Evolutionary conservation across 2,329 filamentous ascomycete genomes (phyloP), one percentile per base, ranked within the genome.

Genomic region (Claviceps arundinis): DNA sequence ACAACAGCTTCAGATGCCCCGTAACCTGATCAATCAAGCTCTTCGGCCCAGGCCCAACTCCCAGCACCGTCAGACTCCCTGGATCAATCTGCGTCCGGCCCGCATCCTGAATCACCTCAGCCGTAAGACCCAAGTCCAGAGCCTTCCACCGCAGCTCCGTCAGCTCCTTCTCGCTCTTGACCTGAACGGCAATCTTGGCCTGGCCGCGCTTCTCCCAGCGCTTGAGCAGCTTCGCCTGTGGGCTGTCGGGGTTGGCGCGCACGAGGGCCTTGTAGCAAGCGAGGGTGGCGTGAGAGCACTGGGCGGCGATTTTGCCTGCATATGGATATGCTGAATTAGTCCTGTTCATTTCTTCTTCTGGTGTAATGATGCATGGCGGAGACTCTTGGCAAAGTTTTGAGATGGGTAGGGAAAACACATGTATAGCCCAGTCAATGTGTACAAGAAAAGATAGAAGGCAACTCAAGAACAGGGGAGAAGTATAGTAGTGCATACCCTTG

Each of bases 31-130:
- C 89, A 48, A 98, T 83, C 52, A 90, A 73, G 61, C 87, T 90
- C 74, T 85, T 90, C 0, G 91, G 91, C 26, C 85, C 91, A 2
- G 83, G 83, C 0, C 83, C 83, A 50, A 91, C 82, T 1, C 93
- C 93, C 50, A 98, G 73, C 43, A 98, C 93, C 0, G 93, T 98
- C 66, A 88, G 78, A 67, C 89, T 96, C 17, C 93, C 91, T 44
- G 86, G 83, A 50, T 89, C 90, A 68, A 98, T 97, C 78, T 98
- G 93, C 46, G 93, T 98, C 56, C 93, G 80, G 14, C 93, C 93
- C n/a, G 93, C 93, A 70, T 98, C 93, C 62, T 87, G 84, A 58
- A 98, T 91, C 50, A 95, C 82, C 66, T 91, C 85, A 50, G 91
- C 89, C 55, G 89, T 90, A 54, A 98, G 69, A 1, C 93, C 91